Percentiles rank a stretch among this genome's conserved stretches.
Evolutionary conservation across 805 yeast species (phyloP).

Genomic region (Torulaspora quercuum): DNA sequence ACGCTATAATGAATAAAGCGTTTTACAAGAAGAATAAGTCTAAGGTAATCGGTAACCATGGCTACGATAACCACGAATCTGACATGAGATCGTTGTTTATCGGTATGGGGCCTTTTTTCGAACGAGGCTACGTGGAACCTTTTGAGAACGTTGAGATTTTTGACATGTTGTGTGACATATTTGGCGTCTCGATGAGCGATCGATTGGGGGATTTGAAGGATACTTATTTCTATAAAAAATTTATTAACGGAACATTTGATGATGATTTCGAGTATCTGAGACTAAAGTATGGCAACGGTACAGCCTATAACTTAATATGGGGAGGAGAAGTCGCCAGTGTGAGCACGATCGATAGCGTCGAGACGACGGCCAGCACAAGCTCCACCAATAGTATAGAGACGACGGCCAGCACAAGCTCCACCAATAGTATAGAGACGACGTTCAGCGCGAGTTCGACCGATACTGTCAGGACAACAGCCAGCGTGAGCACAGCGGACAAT

Average conservation of each 20-base stretch:
- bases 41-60: constrained; percentile 66
- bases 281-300: constrained; percentile 16
- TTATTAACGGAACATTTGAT: constrained; percentile 50
- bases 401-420: not conserved
- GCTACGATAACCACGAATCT: constrained; percentile 72
- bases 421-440: not conserved
- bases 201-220: constrained; percentile 22
- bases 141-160: constrained; percentile 72
- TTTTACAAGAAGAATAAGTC: constrained; percentile 37
- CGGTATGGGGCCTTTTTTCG: constrained; percentile 78
- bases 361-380: not conserved
- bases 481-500: constrained; percentile 13
- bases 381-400: not conserved
- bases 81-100: constrained; percentile 81
- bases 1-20: constrained; percentile 60
- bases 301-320: constrained; percentile 26
- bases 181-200: constrained; percentile 49
- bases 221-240: constrained; percentile 41
- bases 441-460: not conserved
- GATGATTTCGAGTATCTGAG: constrained; percentile 38
- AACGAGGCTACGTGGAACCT: constrained; percentile 44
- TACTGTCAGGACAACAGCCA: constrained; percentile 7
- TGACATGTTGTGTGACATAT: constrained; percentile 65
- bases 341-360: not conserved
- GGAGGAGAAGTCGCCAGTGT: constrained; percentile 14